Evolutionary conservation across 208 protist species (phyloP).

Genomic region (Acanthamoeba castellanii): DNA sequence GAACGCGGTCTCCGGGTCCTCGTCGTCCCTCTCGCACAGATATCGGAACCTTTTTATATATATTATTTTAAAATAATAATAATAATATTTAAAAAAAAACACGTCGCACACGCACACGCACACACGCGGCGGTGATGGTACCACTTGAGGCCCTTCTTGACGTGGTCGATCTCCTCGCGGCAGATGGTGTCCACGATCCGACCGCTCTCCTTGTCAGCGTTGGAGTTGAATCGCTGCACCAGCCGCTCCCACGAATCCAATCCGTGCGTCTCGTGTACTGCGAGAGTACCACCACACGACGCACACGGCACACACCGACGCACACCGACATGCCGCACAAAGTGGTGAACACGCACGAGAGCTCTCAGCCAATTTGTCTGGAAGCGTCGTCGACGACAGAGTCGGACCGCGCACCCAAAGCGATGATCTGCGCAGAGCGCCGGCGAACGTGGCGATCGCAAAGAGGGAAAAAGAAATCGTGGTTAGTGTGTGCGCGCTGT

Average conservation of each 20-base stretch:
- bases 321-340: no score
- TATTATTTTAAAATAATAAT: neutral
- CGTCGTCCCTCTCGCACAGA: constrained; percentile 54
- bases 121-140: neutral
- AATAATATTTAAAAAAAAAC: neutral
- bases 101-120: no score
- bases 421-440: neutral
- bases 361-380: neutral
- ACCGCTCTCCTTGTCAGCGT: constrained; percentile 25
- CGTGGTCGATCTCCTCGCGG: constrained; percentile 69
- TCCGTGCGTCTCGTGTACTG: constrained; percentile 66
- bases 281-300: neutral
- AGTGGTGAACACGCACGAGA: no score
- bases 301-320: neutral
- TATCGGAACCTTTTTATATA: constrained; percentile 58
- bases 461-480: no score
- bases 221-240: constrained; percentile 64
- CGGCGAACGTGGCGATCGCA: no score
- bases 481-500: no score
- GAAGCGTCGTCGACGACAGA: neutral
- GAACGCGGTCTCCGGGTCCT: constrained; percentile 37
- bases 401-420: neutral
- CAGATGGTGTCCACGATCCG: constrained; percentile 61
- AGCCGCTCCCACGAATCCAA: constrained; percentile 70
- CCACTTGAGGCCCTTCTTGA: constrained; percentile 72